These are phyloP conservation scores for Boechera retrofracta DNA, from an alignment of 345 rosid genomes.

Conservation along the genomic window DNA sequence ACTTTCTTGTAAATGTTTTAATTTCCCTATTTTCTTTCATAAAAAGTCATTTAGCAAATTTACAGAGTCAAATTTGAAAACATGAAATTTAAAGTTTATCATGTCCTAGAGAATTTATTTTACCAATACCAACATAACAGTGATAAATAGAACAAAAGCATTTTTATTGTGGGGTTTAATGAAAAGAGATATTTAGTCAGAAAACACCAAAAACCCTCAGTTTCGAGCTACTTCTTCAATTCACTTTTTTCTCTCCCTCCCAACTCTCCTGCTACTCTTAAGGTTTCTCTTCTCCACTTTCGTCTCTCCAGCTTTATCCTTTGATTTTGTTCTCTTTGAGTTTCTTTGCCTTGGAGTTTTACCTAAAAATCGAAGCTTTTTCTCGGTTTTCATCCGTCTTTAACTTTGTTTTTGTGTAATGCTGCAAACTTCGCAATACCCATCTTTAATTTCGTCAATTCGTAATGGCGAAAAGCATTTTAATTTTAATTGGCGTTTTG, in stretches of 20 bases:
- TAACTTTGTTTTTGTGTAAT: constrained; percentile 11
- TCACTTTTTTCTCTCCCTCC: constrained; percentile 6
- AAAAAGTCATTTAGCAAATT: not conserved
- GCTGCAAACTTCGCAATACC: constrained; percentile 34
- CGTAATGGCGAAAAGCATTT: not conserved
- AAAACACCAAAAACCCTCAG: constrained; percentile 44
- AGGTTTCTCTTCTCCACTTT: constrained; percentile 27
- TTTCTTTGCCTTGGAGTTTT: not conserved
- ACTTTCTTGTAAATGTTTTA: not conserved
- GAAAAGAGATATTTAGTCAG: constrained; percentile 37
- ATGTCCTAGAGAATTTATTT: too few species aligned
- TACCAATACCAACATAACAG: not conserved
- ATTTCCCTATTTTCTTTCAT: too few species aligned
- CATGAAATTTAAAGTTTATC: too few species aligned
- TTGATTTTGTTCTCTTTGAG: not conserved
- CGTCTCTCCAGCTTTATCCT: not conserved
- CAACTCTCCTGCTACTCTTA: constrained; percentile 33
- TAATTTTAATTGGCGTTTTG: not conserved
- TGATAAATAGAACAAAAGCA: not conserved
- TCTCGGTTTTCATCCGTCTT: not conserved
- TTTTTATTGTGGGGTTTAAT: not conserved
- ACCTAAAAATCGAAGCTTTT: constrained; percentile 14
- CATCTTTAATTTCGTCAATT: constrained; percentile 7
- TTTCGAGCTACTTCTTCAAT: constrained; percentile 14
- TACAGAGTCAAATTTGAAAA: not conserved